These are phyloP conservation scores for Neonectria magnoliae DNA, from an alignment of 2,329 filamentous ascomycete genomes.

Conservation along the genomic window DNA sequence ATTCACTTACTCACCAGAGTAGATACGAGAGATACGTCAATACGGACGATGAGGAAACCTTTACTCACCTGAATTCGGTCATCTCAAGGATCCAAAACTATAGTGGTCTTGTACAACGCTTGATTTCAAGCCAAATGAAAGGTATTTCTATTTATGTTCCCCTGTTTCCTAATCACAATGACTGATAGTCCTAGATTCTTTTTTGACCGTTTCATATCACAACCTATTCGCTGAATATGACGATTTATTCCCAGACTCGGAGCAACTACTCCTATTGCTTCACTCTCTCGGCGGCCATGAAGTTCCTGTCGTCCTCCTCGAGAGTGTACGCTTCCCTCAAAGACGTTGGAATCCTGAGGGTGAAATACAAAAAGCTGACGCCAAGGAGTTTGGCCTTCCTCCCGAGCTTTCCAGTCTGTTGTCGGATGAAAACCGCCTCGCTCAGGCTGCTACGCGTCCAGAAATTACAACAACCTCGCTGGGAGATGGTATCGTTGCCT, in stretches of 20 bases:
- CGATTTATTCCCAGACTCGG: too few species aligned
- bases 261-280: too few species aligned
- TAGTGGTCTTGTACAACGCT: slow-evolving; percentile 33
- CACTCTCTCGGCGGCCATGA: too few species aligned
- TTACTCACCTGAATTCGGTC: slow-evolving; percentile 40
- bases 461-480: slow-evolving; percentile 22
- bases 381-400: slow-evolving; percentile 39
- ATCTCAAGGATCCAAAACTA: slow-evolving; percentile 27
- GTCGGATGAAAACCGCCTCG: slow-evolving; percentile 26
- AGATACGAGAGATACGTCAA: slow-evolving; percentile 49
- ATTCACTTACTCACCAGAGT: neutral
- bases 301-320: slow-evolving; percentile 40
- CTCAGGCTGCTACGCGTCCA: slow-evolving; percentile 9
- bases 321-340: slow-evolving; percentile 32
- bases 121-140: slow-evolving; percentile 33
- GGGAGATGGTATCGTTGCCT: slow-evolving; percentile 30
- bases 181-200: too few species aligned
- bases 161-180: too few species aligned
- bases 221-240: too few species aligned
- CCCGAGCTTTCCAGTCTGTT: slow-evolving; percentile 30
- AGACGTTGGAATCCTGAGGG: slow-evolving; percentile 41
- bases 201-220: too few species aligned
- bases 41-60: slow-evolving; percentile 45
- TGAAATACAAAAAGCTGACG: slow-evolving; percentile 39
- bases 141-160: too few species aligned